phyloP scores from a whole-genome alignment of 2,329 filamentous ascomycete genomes.

The Massarina eburnea region DNA sequence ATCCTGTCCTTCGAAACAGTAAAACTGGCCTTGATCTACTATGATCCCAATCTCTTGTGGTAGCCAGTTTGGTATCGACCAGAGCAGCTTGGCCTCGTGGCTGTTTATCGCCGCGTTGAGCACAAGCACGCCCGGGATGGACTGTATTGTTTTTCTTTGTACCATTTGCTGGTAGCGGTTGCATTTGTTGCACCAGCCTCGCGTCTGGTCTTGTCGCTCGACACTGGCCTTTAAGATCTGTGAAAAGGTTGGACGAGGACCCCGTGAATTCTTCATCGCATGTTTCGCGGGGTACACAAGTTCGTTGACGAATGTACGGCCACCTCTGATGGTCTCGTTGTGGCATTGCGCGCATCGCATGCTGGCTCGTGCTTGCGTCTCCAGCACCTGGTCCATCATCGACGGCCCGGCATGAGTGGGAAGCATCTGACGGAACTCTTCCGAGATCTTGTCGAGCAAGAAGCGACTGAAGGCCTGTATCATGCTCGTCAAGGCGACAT shows the following conservation, averaged over 20 bases:
- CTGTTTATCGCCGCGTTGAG: slow-evolving; percentile 78
- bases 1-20: slow-evolving; percentile 92
- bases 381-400: slow-evolving; percentile 72
- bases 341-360: slow-evolving; percentile 86
- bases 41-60: slow-evolving; percentile 94
- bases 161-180: slow-evolving; percentile 86
- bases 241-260: slow-evolving; percentile 67
- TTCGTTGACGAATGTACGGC: slow-evolving; percentile 81
- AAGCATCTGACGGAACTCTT: slow-evolving; percentile 72
- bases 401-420: slow-evolving; percentile 55
- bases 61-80: slow-evolving; percentile 87
- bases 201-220: slow-evolving; percentile 82
- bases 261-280: slow-evolving; percentile 59
- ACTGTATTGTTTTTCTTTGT: slow-evolving; percentile 81
- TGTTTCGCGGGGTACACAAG: slow-evolving; percentile 73
- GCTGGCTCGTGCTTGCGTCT: slow-evolving; percentile 69
- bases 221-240: slow-evolving; percentile 91
- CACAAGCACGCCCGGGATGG: slow-evolving; percentile 81
- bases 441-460: slow-evolving; percentile 75
- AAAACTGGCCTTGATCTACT: slow-evolving; percentile 86
- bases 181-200: slow-evolving; percentile 92
- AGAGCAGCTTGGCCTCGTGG: slow-evolving; percentile 75
- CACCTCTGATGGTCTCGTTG: slow-evolving; percentile 80
- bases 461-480: slow-evolving; percentile 86
- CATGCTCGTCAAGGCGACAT: slow-evolving; percentile 74